Percentiles rank a stretch among this genome's conserved stretches.
Evolutionary conservation across 345 rosid genomes (phyloP).

Genomic region (Aegle marmelos): DNA sequence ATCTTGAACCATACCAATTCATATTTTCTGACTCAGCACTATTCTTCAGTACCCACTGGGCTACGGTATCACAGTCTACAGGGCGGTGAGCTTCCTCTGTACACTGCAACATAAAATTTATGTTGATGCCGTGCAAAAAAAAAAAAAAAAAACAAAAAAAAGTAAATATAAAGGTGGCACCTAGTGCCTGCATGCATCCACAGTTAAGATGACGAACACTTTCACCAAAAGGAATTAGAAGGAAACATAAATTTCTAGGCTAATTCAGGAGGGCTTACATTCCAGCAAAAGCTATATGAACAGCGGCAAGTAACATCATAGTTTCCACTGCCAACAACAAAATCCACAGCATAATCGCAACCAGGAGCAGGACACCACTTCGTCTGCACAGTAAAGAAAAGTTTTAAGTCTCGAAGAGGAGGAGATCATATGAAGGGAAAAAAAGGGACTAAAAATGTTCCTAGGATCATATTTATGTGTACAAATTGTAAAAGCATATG

Average conservation of each 20-base stretch:
- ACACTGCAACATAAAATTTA: conserved; percentile 40
- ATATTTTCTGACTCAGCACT: conserved; percentile 83
- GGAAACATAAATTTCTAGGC: neutral
- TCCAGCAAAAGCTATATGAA: conserved; percentile 81
- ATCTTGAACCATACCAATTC: conserved; percentile 51
- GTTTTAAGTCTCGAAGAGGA: neutral
- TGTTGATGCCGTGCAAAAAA: neutral
- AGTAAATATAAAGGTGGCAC: neutral
- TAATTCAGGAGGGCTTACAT: conserved; percentile 42
- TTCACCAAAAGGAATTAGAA: neutral
- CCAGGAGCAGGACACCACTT: conserved; percentile 98
- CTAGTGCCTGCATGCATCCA: conserved; percentile 5
- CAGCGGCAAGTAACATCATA: conserved; percentile 71
- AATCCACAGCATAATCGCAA: conserved; percentile 81
- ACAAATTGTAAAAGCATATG: neutral
- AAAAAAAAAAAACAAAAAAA: neutral
- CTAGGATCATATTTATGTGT: neutral
- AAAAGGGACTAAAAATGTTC: neutral
- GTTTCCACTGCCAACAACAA: conserved; percentile 65
- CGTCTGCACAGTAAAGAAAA: conserved; percentile 37
- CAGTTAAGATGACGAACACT: neutral
- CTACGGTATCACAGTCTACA: conserved; percentile 72
- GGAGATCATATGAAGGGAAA: neutral
- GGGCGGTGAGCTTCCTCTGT: conserved; percentile 90
- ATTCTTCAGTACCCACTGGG: conserved; percentile 77